Evolutionary conservation across 495 filamentous ascomycete genomes (phyloP), one percentile per base, ranked within the genome.

Genomic region (Ramalina intermedia): DNA sequence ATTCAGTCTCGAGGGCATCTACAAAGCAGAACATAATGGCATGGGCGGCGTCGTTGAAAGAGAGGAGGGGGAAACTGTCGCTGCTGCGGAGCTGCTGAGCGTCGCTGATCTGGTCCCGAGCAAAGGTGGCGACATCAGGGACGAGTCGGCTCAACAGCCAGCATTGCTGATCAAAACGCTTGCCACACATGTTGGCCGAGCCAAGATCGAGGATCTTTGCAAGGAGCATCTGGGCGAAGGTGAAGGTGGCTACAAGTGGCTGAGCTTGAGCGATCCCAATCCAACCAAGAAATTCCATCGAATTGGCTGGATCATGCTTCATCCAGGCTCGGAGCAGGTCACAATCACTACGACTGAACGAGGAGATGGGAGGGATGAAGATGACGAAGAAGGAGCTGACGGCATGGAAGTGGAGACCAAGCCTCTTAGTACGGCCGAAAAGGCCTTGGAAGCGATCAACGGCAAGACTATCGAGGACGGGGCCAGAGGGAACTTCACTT

Each of bases 131-230:
- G 86, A 94, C 49, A 70, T 94, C 36, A 75, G 86, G 8, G 89
- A 96, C 58, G 85, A 94, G 49, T 79, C 79, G 41, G 69, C 86
- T 16, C 76, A 77, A 51, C 85, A 93, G 63, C 93, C 91, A 13
- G 89, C 93, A 1, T 71, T 99, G 23, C 75, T 99, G 38, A 95
- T 99, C 68, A 99, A 99, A 68, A 99, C 91, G 0, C 84, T 99
- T 61, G 91, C 93, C 12, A 93, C 91, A 3, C 90, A 90, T 52
- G 93, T 99, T 41, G 94, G 84, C 58, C 82, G 93, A n/a, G 79
- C 79, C 16, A 95, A 94, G 58, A 77, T 99, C 45, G 89, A 96
- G 61, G 81, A 75, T 3, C 93, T 94, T 52, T 94, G 87, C 66
- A 88, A 85, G 57, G 87, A 94, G 63, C 85, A 95, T 63, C 74